Evolutionary conservation across 371 early-diverging fungal species (phyloP).

Genomic region (Rhizomucor miehei): DNA sequence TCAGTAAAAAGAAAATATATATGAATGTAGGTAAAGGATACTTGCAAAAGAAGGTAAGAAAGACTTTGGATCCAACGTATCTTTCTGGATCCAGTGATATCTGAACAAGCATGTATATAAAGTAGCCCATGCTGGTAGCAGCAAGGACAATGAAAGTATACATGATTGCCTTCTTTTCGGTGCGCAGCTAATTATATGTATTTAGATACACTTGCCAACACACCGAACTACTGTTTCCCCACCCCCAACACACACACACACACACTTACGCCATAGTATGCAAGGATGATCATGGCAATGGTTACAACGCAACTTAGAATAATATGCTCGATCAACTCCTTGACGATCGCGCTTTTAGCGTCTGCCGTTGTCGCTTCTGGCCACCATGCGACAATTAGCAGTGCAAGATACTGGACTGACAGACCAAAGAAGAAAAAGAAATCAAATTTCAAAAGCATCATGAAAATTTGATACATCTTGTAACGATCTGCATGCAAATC

Average conservation of each 20-base stretch:
- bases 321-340: slow-evolving; percentile 58
- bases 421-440: slow-evolving; percentile 87
- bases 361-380: slow-evolving; percentile 39
- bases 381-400: slow-evolving; percentile 63
- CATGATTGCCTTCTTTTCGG: slow-evolving; percentile 57
- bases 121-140: slow-evolving; percentile 61
- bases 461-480: slow-evolving; percentile 82
- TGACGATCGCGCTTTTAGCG: slow-evolving; percentile 51
- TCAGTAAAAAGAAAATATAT: not conserved
- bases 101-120: slow-evolving; percentile 67
- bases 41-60: slow-evolving; percentile 71
- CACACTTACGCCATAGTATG: slow-evolving; percentile 73
- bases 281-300: slow-evolving; percentile 64
- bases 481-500: slow-evolving; percentile 73
- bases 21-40: not conserved
- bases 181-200: slow-evolving; percentile 23
- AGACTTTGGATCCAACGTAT: slow-evolving; percentile 54
- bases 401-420: slow-evolving; percentile 79
- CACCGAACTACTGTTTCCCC: too few relatives aligned
- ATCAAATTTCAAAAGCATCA: slow-evolving; percentile 86
- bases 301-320: slow-evolving; percentile 74
- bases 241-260: too few relatives aligned
- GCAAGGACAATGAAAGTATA: slow-evolving; percentile 54
- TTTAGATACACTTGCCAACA: too few relatives aligned
- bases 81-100: slow-evolving; percentile 56